Evolutionary conservation across 768 basidiomycete genomes (phyloP).

Genomic region (Inosperma sp.): DNA sequence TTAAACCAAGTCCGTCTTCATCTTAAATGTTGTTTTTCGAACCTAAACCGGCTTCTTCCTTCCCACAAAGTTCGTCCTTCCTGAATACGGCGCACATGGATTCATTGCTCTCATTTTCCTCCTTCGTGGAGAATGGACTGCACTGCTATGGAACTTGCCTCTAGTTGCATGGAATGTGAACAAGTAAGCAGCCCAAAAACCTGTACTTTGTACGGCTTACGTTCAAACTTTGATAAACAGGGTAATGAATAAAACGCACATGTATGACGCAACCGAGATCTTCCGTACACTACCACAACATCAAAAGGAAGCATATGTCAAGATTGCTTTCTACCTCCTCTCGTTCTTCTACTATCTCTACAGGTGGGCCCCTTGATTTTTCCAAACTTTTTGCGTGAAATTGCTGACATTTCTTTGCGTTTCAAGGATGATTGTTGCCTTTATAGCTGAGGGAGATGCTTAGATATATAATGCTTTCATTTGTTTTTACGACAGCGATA

Average conservation of each 20-base stretch:
- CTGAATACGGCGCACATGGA: conserved; percentile 93
- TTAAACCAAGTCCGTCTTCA: conserved; percentile 75
- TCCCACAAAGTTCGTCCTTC: conserved; percentile 82
- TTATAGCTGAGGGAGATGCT: conserved; percentile 68
- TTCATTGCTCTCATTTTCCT: conserved; percentile 86
- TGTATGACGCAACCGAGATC: conserved; percentile 99
- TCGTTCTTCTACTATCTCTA: conserved; percentile 92
- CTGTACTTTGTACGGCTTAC: neutral
- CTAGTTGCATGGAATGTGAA: conserved; percentile 87
- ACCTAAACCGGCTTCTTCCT: neutral
- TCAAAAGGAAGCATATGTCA: conserved; percentile 94
- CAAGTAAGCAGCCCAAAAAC: conserved; percentile 59
- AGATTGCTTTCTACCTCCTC: conserved; percentile 86
- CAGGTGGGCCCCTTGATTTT: conserved; percentile 47
- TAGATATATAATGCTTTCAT: conserved; percentile 11
- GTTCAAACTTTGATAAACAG: conserved; percentile 14
- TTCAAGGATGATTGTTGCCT: conserved; percentile 74
- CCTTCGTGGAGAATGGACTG: conserved; percentile 86
- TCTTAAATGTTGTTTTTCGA: neutral
- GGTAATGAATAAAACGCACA: conserved; percentile 73
- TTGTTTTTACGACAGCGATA: neutral
- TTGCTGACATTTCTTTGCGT: conserved; percentile 2
- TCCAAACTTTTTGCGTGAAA: neutral
- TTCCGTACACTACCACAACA: conserved; percentile 90
- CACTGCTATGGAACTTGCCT: conserved; percentile 84